A percentile compares a stretch with the other conserved stretches of the same genome.
These are phyloP conservation scores for Fusarium proliferatum DNA, from an alignment of 2,329 filamentous ascomycete genomes.

Conservation along the genomic window DNA sequence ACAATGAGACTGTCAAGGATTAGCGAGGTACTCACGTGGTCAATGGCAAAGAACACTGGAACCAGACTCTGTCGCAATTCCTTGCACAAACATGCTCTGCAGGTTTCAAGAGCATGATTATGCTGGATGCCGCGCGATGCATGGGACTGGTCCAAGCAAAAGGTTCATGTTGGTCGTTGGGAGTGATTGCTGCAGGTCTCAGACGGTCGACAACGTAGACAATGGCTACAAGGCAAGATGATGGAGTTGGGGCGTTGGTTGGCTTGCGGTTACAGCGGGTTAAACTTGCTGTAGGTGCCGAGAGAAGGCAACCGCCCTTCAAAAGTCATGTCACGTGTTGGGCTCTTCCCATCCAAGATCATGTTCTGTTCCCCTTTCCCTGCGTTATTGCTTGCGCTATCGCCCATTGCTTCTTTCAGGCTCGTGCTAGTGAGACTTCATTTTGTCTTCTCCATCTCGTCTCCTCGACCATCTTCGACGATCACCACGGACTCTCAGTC, in stretches of 20 bases:
- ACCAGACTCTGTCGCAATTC: accelerated
- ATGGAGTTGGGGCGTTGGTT: background rate
- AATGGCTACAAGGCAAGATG: background rate
- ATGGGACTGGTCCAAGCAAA: background rate
- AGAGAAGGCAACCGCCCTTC: background rate
- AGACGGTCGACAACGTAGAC: background rate
- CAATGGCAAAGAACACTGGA: background rate
- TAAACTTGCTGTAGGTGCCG: background rate
- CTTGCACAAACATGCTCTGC: background rate
- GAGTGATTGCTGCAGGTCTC: background rate
- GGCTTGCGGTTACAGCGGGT: background rate
- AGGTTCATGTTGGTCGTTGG: background rate
- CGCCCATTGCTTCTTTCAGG: too few relatives aligned
- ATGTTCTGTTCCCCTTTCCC: background rate
- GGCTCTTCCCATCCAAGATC: background rate
- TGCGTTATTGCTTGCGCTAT: background rate
- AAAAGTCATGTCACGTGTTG: background rate
- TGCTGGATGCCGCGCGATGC: background rate
- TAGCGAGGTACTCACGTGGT: too few relatives aligned
- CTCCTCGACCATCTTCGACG: background rate
- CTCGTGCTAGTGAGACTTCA: accelerated
- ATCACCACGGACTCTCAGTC: background rate
- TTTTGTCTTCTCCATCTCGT: background rate
- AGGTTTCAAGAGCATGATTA: accelerated
- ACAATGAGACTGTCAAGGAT: background rate